Percentiles rank a stretch among this genome's conserved stretches.
Evolutionary conservation across 345 rosid species (phyloP).

Genomic region (Punica granatum): DNA sequence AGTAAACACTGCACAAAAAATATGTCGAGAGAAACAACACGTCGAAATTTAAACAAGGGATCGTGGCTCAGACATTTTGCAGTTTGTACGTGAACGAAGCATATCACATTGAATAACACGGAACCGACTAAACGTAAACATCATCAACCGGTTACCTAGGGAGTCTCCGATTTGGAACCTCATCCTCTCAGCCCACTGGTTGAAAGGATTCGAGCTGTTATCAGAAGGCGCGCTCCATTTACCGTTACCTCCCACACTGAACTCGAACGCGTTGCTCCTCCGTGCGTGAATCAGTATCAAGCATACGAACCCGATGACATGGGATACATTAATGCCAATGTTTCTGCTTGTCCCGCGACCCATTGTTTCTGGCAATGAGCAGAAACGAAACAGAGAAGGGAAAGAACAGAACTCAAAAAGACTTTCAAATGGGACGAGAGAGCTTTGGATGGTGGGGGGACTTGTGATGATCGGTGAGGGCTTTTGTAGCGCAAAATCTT

Average conservation of each 20-base stretch:
- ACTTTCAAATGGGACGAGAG: neutral
- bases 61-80: no score
- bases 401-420: neutral
- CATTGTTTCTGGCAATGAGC: neutral
- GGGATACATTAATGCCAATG: neutral
- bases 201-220: constrained; percentile 18
- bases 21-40: no score
- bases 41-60: no score
- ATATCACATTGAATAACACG: no score
- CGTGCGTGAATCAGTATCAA: constrained; percentile 25
- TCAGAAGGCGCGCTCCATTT: constrained; percentile 60
- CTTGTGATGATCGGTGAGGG: constrained; percentile 8
- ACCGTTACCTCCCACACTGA: constrained; percentile 45
- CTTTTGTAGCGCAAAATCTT: constrained; percentile 49
- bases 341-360: neutral
- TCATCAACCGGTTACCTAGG: constrained; percentile 28
- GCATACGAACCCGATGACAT: constrained; percentile 30
- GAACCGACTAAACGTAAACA: neutral
- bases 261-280: constrained; percentile 44
- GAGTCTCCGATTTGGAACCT: constrained; percentile 83
- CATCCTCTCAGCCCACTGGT: constrained; percentile 66
- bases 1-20: constrained; percentile 49
- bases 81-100: no score
- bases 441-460: constrained; percentile 17
- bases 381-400: neutral